Base-by-base conservation (phyloP, 768 basidiomycete genomes). In the Kockovaella imperatae region DNA sequence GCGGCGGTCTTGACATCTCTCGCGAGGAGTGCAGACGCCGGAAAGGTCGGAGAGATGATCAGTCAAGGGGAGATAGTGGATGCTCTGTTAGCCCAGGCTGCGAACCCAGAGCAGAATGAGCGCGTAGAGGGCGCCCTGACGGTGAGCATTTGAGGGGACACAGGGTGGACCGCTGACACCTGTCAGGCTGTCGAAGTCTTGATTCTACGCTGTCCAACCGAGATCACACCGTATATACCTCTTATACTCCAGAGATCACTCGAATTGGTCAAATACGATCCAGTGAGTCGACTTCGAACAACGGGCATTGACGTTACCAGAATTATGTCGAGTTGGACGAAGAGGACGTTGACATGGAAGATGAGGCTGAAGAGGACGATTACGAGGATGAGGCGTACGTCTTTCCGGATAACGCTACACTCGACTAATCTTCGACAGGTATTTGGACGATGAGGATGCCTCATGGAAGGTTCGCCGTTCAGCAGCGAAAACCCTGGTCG, bases 381-480 rank as follows among this genome's bases (percentile, higher is more conserved):
- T 82, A 78, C 15, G 86, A 84, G 18, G 78, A 84, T 18, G 83
- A 84, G 56, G 83, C 86, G 83, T 85, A 60, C 62, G 83, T 73
- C 11, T 15, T 26, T 53, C 36, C 31, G 39, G 36, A 31, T 14
- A 1, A 17, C 36, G 3, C 35, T 35, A 2, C 39, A 24, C 23
- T 44, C 14, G 8, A 4, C 7, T 26, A 25, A 5, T 3, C 18
- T 21, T 24, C 11, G 13, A 8, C 23, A 91, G 87, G 54, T 96
- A 95, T 70, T 89, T 88, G 5, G 95, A 99, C 59, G 95, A 99
- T 49, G 95, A 97, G 69, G 95, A 99, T 64, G 87, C 86, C 10
- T 96, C 93, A 0, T 97, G 95, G 79, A 96, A 96, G 72, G 87
- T 95, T 49, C 84, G 95, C 55, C 82, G 95, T 36, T 83, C 87